Evolutionary conservation across 2,329 filamentous ascomycete genomes (phyloP), one percentile per base, ranked within the genome.

Genomic region (Cercospora sp.): DNA sequence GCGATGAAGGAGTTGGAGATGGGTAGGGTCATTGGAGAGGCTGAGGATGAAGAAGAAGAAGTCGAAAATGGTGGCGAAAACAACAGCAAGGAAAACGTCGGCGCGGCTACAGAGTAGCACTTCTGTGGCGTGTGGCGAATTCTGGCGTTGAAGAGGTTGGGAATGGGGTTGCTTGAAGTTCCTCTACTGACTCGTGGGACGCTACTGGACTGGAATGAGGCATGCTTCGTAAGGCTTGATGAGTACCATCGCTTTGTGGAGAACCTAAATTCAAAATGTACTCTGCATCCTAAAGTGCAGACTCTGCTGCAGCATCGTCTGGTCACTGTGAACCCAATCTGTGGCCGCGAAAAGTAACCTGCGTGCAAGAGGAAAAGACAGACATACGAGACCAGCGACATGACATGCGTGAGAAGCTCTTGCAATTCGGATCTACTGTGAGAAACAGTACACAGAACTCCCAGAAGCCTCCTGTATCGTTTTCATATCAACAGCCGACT

Each of bases 341-440:
- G 34, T 37, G 34, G 34, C 34, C 12, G 10, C 21, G 10, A 26
- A 12, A 12, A 21, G 18, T 51, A 9, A 51, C 49, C 26, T 12
- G 49, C 28, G 34, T 62, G 12, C 58, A 37, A 40, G 5, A 53
- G 9, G 49, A 4, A 9, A 55, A 16, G 10, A 55, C 49, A 16
- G 9, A n/a, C 21, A 30, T 8, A 45, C n/a, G 32, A 63, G 43
- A 63, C 13, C 30, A 55, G 16, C 16, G 34, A 37, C 21, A 18
- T 26, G 26, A 59, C 8, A 18, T 53, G 53, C 59, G 60, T 61
- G 65, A 66, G 66, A 69, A 69, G 66, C 59, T 58, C 67, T 66
- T 67, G 71, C 65, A 51, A 66, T 71, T 65, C 62, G 62, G 63
- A 71, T 68, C 68, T 69, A 71, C 69, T 61, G 40, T 51, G 40